A percentile compares a stretch with the other conserved stretches of the same genome.
Conservation (phyloP, 2,329 filamentous ascomycete genomes). For the Diplodia seriata region DNA sequence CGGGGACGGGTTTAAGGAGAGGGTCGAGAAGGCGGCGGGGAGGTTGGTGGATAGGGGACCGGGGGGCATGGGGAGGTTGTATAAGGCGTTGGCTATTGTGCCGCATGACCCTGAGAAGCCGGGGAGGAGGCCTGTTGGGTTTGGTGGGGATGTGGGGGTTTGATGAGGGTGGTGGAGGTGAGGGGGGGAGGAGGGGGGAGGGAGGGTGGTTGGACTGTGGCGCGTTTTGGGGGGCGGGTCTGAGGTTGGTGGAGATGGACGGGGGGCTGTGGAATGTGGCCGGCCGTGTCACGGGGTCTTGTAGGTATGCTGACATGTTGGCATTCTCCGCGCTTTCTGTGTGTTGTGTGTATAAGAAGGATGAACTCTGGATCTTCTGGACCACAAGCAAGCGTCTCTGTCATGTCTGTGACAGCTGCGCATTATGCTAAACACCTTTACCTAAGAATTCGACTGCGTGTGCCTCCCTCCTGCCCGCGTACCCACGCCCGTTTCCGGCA, state of each 20-base stretch:
- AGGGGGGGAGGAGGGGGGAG: not conserved
- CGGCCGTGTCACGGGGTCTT: too few species aligned
- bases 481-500: not conserved
- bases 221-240: too few species aligned
- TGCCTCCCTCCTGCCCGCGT: not conserved
- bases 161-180: not conserved
- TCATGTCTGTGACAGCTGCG: not conserved
- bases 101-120: slow-evolving; percentile 69
- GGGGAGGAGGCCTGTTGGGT: slow-evolving; percentile 81
- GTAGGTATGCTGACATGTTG: too few species aligned
- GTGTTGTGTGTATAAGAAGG: too few species aligned
- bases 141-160: slow-evolving; percentile 71
- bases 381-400: too few species aligned
- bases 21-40: slow-evolving; percentile 77
- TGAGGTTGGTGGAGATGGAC: too few species aligned
- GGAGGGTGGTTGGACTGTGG: not conserved
- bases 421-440: too few species aligned
- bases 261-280: too few species aligned
- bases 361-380: too few species aligned
- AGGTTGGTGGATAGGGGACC: slow-evolving; percentile 82
- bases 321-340: too few species aligned
- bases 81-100: slow-evolving; percentile 90
- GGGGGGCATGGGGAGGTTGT: slow-evolving; percentile 90
- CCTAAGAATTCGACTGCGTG: too few species aligned
- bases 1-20: slow-evolving; percentile 53